Base-by-base conservation (phyloP, 192 early-diverging fungal genomes). In the Backusella macrospora region DNA sequence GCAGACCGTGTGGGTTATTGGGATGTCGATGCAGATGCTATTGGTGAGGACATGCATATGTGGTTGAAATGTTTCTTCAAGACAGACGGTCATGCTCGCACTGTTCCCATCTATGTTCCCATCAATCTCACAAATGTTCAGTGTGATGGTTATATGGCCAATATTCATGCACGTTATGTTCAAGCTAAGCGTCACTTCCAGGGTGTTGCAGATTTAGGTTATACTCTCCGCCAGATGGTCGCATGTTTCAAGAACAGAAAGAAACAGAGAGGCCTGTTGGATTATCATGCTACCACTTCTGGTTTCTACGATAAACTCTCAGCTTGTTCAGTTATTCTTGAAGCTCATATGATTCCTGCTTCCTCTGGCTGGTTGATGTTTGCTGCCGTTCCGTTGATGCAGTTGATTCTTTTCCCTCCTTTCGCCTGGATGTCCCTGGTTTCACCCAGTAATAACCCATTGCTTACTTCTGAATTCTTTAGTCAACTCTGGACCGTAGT, bases 31-130 rank as follows among this genome's bases (percentile, higher is more conserved):
- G 83, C 89, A 29, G 91, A 94, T 81, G 89, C 90, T 21, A 62
- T 72, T 26, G 71, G 71, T 45, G 71, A 72, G 37, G 71, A 72
- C 21, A 72, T 72, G 71, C 71, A 72, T 29, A 88, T 93, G 71
- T 69, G 92, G 91, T 81, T 93, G 37, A 92, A 92, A 82, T 91
- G 90, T 76, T 92, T 92, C 77, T 92, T 91, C 75, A 82, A 86
- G 68, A 92, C 92, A 65, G 70, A 85, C 65, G 92, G 92, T 43
- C 64, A 81, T 8, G 86, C 87, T 12, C 88, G 90, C 62, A 85
- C 87, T 72, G 87, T 85, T 46, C 82, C 88, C 10, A 91, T 93
- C 67, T 92, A 82, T 69, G 90, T 90, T 1, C 91, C 92, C 13
- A 89, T 87, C 85, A 72, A 92, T 82, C 46, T 88, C 78, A 89